These are phyloP conservation scores for Tricholoma sp. DNA, from an alignment of 768 basidiomycete genomes.

Conservation along the genomic window DNA sequence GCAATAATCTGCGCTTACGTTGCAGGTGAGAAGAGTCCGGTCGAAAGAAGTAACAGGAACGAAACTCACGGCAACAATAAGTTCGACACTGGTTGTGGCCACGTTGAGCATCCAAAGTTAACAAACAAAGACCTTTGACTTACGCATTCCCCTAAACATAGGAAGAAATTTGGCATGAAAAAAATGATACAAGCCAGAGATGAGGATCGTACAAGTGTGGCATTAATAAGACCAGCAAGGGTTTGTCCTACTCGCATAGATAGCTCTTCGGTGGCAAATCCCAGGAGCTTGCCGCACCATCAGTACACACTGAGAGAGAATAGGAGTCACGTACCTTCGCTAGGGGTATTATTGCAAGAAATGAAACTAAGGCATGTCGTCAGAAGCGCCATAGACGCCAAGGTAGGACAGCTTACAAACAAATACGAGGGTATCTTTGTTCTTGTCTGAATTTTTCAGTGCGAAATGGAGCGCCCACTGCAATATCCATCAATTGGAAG, in stretches of 20 bases:
- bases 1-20: slow-evolving; percentile 42
- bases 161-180: slow-evolving; percentile 31
- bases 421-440: slow-evolving; percentile 59
- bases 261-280: slow-evolving; percentile 83
- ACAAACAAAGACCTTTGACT: slow-evolving; percentile 14
- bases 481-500: slow-evolving; percentile 3
- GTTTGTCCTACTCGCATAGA: slow-evolving; percentile 81
- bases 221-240: slow-evolving; percentile 78
- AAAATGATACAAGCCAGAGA: slow-evolving; percentile 2
- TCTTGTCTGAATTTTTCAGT: slow-evolving; percentile 28
- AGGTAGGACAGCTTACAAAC: slow-evolving; percentile 47
- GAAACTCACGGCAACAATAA: slow-evolving; percentile 70
- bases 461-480: slow-evolving; percentile 75
- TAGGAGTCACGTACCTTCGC: slow-evolving; percentile 50
- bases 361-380: slow-evolving; percentile 45
- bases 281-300: slow-evolving; percentile 47
- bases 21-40: neutral
- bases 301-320: neutral
- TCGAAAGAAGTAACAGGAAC: neutral
- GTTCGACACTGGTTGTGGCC: slow-evolving; percentile 42
- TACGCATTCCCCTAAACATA: slow-evolving; percentile 44
- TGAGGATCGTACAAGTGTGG: slow-evolving; percentile 56
- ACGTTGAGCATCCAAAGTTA: neutral
- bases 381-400: neutral
- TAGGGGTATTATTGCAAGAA: slow-evolving; percentile 79